phyloP scores from a whole-genome alignment of 2,329 filamentous ascomycete species.

The Apiospora phragmitis region DNA sequence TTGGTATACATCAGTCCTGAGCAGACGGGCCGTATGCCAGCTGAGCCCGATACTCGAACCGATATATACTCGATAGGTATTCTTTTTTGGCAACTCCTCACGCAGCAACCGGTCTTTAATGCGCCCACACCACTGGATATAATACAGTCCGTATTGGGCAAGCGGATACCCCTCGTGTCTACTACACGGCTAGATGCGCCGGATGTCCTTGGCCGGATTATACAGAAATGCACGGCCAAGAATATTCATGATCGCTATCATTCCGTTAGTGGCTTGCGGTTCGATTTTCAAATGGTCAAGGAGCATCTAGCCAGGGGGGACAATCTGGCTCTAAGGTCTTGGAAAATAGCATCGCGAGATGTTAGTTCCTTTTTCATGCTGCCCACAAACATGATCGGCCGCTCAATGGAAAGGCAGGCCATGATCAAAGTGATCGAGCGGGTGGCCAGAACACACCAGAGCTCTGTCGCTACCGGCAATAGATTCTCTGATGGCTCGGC shows the following conservation, averaged over 20 bases:
- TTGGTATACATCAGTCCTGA: conserved; percentile 91
- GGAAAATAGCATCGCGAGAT: conserved; percentile 79
- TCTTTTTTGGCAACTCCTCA: conserved; percentile 83
- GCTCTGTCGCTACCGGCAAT: conserved; percentile 41
- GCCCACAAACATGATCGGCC: conserved; percentile 68
- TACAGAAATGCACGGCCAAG: conserved; percentile 91
- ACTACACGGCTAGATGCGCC: conserved; percentile 80
- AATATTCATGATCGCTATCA: conserved; percentile 86
- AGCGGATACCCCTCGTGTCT: conserved; percentile 75
- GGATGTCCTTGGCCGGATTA: conserved; percentile 76
- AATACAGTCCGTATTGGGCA: conserved; percentile 83
- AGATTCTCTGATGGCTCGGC: conserved; percentile 56
- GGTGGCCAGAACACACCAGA: conserved; percentile 65
- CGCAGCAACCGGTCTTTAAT: conserved; percentile 77
- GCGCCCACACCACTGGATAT: conserved; percentile 83
- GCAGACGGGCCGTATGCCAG: conserved; percentile 89
- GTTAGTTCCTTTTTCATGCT: conserved; percentile 85
- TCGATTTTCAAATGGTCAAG: conserved; percentile 75
- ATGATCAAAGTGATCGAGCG: conserved; percentile 76
- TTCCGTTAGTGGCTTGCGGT: conserved; percentile 80
- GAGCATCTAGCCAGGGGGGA: conserved; percentile 76
- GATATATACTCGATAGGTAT: conserved; percentile 93
- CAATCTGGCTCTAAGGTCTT: conserved; percentile 67
- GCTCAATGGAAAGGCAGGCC: conserved; percentile 68
- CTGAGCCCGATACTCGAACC: conserved; percentile 86